Base-by-base conservation (phyloP, 2,329 filamentous ascomycete species). In the Rhinocladiella similis region DNA sequence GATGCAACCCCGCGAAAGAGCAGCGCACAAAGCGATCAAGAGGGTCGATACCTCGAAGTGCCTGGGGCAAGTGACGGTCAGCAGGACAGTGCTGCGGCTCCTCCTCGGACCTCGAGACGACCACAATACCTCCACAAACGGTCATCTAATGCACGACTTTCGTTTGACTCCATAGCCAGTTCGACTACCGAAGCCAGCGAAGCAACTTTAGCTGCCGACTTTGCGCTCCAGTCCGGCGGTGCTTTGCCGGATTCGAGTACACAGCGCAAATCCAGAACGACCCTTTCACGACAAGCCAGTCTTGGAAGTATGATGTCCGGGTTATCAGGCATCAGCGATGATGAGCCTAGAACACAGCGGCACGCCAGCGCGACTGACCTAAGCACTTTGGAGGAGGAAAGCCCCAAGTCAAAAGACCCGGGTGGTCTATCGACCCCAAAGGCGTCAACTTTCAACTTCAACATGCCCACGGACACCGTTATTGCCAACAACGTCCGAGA, bases 221-320 rank as follows among this genome's bases (percentile, higher is more conserved):
- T 88, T 72, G 89, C 90, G 20, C 76, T 95, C 35, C 90, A 95
- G 66, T 89, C 90, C 1, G 91, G 90, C 16, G 90, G 91, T 22
- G 88, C 90, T 12, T 77, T 84, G 3, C 85, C 90, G 1, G 64
- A 65, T 39, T 58, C 55, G 14, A 63, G 59, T n/a, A 46, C 54
- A 20, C 54, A 80, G 36, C 78, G 73, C 53, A 69, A 76, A 20
- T 60, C 66, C 10, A 76, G 68, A 65, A 75, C 66, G 65, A 76
- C 70, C 2, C 77, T 96, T 53, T 86, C 87, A 18, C 82, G 93
- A 20, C 83, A 91, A 10, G 87, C 92, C 59, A 97, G 92, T 73
- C 81, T 97, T 57, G 91, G 91, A 19, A 97, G 93, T 70, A 91
- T 96, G 75, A 88, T 86, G 1, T 96, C 91, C 4, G 90, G 88